These are phyloP conservation scores for Lyophyllum shimeji DNA, from an alignment of 768 basidiomycete species.

Conservation along the genomic window DNA sequence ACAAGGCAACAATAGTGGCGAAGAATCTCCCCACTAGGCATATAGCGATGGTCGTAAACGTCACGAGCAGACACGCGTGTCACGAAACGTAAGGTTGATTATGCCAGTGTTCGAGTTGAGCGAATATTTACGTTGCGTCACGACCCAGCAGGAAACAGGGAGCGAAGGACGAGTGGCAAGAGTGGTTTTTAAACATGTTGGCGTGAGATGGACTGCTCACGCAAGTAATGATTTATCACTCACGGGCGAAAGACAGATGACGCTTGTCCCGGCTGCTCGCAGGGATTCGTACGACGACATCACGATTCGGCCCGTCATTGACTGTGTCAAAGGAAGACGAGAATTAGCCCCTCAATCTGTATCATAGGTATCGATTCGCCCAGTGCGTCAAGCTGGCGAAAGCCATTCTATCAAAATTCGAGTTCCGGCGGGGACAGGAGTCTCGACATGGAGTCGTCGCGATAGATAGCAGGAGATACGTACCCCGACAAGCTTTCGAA, in stretches of 20 bases:
- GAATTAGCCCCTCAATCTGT: background rate
- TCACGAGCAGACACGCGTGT: background rate
- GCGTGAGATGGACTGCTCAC: background rate
- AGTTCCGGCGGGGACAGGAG: background rate
- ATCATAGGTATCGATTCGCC: background rate
- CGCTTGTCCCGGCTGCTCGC: conserved; percentile 55
- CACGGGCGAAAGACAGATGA: conserved; percentile 63
- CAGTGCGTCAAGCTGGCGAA: background rate
- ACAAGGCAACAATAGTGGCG: conserved; percentile 60
- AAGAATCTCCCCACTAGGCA: conserved; percentile 58
- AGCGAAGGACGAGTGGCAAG: background rate
- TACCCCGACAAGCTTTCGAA: conserved; percentile 64
- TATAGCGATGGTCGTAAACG: background rate
- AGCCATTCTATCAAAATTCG: background rate
- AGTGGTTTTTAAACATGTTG: background rate
- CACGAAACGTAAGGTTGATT: background rate
- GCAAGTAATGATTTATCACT: conserved; percentile 17
- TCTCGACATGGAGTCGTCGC: background rate
- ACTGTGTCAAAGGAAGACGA: conserved; percentile 30
- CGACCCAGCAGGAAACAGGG: background rate
- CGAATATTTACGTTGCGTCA: background rate
- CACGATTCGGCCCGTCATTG: conserved; percentile 61
- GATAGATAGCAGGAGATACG: conserved; percentile 20
- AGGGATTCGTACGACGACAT: conserved; percentile 65
- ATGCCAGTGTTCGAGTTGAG: background rate